These are phyloP conservation scores for Neophaeococcomyces aloes DNA, from an alignment of 2,329 filamentous ascomycete genomes.

Conservation along the genomic window DNA sequence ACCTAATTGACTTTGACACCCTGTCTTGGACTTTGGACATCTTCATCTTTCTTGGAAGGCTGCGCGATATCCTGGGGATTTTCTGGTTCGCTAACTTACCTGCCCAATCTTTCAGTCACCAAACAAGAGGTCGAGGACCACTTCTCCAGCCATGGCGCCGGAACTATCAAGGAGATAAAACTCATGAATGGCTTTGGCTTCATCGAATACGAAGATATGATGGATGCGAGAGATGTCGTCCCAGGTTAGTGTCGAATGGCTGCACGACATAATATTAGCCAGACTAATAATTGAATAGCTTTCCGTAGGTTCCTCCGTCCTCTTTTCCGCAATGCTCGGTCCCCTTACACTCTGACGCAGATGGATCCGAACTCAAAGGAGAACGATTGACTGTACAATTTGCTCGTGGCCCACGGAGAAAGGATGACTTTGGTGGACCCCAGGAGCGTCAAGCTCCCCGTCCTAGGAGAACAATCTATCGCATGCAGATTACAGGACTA, in stretches of 20 bases:
- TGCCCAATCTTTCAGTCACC: conserved; percentile 53
- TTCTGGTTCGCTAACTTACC: conserved; percentile 15
- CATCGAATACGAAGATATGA: conserved; percentile 96
- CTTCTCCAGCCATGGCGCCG: conserved; percentile 90
- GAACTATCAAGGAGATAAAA: conserved; percentile 98
- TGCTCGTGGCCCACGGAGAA: conserved; percentile 71
- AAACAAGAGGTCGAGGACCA: conserved; percentile 94
- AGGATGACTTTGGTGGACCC: conserved; percentile 54
- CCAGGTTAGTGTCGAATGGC: conserved; percentile 59
- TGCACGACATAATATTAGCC: conserved; percentile 10
- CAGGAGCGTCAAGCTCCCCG: conserved; percentile 58
- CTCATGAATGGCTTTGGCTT: conserved; percentile 99
- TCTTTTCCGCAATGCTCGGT: not conserved
- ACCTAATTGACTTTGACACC: conserved; percentile 1
- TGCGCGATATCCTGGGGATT: conserved; percentile 8
- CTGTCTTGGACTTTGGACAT: conserved; percentile 9
- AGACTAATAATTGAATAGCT: conserved; percentile 14
- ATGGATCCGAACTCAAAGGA: conserved; percentile 97
- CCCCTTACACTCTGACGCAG: conserved; percentile 36
- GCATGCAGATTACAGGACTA: conserved; percentile 96
- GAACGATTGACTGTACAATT: conserved; percentile 97
- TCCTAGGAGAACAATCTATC: conserved; percentile 84
- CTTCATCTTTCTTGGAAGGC: conserved; percentile 14
- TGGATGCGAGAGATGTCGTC: conserved; percentile 97
- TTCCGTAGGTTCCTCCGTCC: conserved; percentile 12